Percentiles rank a stretch among this genome's conserved stretches.
These are phyloP conservation scores for Meyerozyma sp. DNA, from an alignment of 1,139 yeast genomes.

Conservation along the genomic window DNA sequence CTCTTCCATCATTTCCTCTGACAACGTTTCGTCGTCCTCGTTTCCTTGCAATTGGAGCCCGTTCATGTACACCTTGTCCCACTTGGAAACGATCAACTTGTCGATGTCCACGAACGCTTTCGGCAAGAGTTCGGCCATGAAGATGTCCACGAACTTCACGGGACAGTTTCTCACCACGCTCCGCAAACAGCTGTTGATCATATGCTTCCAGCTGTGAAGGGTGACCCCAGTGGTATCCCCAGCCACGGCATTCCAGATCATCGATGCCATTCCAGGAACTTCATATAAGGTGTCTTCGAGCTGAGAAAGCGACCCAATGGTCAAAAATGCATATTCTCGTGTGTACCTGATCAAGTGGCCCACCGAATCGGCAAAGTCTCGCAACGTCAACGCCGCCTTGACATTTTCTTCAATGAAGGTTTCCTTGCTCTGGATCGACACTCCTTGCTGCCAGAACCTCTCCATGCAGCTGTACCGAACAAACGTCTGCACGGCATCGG, in stretches of 20 bases:
- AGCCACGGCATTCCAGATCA: conserved; percentile 81
- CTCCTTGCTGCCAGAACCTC: conserved; percentile 98
- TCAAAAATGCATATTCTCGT: conserved; percentile 88
- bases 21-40: conserved; percentile 74
- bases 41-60: conserved; percentile 70
- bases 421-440: conserved; percentile 88
- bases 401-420: conserved; percentile 93
- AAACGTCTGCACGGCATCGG: conserved; percentile 85
- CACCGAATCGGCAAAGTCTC: conserved; percentile 98
- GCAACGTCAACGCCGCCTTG: conserved; percentile 83
- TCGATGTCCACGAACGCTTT: conserved; percentile 70
- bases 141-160: conserved; percentile 54
- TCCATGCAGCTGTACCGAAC: conserved; percentile 85
- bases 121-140: conserved; percentile 76
- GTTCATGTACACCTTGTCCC: conserved; percentile 67
- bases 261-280: conserved; percentile 71
- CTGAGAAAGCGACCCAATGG: conserved; percentile 86
- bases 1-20: conserved; percentile 99
- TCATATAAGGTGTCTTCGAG: conserved; percentile 86
- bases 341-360: conserved; percentile 95
- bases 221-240: conserved; percentile 86
- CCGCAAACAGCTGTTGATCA: conserved; percentile 84
- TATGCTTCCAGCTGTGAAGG: conserved; percentile 94
- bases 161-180: conserved; percentile 90
- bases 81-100: conserved; percentile 57